phyloP scores from a whole-genome alignment of 2,329 filamentous ascomycete species.

The Diaporthe ampelina region DNA sequence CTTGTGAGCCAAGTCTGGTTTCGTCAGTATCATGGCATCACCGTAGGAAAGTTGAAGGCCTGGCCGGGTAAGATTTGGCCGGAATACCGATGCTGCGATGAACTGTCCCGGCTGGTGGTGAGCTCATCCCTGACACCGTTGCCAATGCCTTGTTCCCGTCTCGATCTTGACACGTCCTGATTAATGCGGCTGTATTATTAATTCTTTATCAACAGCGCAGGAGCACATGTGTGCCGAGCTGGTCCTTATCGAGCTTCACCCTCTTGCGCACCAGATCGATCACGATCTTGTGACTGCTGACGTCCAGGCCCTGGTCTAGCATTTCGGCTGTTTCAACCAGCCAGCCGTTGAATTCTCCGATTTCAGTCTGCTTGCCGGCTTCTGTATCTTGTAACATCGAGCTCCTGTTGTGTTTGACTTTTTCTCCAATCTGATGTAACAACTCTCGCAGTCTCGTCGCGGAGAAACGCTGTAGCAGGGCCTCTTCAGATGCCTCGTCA shows the following conservation, averaged over 20 bases:
- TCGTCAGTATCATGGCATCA: constrained; percentile 2
- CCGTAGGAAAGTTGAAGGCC: background rate
- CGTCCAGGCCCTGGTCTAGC: constrained; percentile 41
- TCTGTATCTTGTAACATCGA: constrained; percentile 74
- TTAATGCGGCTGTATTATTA: constrained; percentile 23
- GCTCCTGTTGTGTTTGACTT: constrained; percentile 68
- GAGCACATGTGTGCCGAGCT: constrained; percentile 42
- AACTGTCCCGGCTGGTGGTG: background rate
- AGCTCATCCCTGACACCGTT: constrained; percentile 21
- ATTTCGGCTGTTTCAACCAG: constrained; percentile 52
- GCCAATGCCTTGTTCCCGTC: constrained; percentile 11
- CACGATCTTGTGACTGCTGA: constrained; percentile 44
- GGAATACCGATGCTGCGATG: constrained; percentile 16
- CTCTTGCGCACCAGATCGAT: constrained; percentile 45
- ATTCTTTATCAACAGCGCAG: constrained; percentile 17
- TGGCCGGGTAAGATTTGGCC: background rate
- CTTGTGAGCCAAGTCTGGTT: background rate
- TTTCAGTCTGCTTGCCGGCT: constrained; percentile 66
- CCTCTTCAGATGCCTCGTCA: constrained; percentile 34
- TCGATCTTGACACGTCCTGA: constrained; percentile 7
- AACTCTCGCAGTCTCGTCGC: constrained; percentile 56
- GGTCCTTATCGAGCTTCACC: constrained; percentile 35
- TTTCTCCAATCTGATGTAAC: constrained; percentile 62
- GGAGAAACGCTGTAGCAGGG: constrained; percentile 59
- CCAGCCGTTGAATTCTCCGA: constrained; percentile 73